Percentiles rank a stretch among this genome's conserved stretches.
phyloP scores from a whole-genome alignment of 2,329 filamentous ascomycete species.

The Cercospora berteroae region DNA sequence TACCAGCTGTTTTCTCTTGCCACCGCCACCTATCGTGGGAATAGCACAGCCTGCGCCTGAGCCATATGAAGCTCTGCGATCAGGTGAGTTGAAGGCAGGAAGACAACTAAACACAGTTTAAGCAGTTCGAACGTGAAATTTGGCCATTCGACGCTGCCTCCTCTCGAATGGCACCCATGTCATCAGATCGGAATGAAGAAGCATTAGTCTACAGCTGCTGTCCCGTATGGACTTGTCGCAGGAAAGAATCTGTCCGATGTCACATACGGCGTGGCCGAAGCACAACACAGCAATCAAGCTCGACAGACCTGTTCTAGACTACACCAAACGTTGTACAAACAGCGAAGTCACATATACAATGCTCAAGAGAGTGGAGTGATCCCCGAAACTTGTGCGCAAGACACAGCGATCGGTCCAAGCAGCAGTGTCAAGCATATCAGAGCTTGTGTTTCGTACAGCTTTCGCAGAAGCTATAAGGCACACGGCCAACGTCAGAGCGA shows the following conservation, averaged over 20 bases:
- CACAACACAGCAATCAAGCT: not conserved
- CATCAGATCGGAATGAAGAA: not conserved
- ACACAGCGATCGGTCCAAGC: not conserved
- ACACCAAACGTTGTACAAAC: not conserved
- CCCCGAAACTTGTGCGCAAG: not conserved
- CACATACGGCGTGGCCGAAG: not conserved
- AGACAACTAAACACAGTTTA: not conserved
- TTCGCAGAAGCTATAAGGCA: not conserved
- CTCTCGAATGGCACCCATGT: not conserved
- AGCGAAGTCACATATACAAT: not conserved
- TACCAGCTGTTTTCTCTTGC: not conserved
- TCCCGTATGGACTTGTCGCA: not conserved
- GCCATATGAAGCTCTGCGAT: not conserved
- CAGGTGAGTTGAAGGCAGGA: not conserved
- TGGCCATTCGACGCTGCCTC: not conserved
- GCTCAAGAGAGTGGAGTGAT: not conserved
- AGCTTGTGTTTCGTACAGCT: not conserved
- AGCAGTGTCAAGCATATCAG: not conserved
- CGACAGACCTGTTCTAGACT: not conserved
- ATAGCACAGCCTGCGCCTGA: not conserved
- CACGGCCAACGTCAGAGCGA: not conserved
- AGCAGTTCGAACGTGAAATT: not conserved
- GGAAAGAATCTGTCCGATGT: not conserved
- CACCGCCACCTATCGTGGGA: not conserved
- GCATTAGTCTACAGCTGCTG: not conserved